A percentile compares a stretch with the other conserved stretches of the same genome.
Evolutionary conservation across 352 stramenopile genomes (phyloP).

Genomic region (Paralagenidium karlingii): DNA sequence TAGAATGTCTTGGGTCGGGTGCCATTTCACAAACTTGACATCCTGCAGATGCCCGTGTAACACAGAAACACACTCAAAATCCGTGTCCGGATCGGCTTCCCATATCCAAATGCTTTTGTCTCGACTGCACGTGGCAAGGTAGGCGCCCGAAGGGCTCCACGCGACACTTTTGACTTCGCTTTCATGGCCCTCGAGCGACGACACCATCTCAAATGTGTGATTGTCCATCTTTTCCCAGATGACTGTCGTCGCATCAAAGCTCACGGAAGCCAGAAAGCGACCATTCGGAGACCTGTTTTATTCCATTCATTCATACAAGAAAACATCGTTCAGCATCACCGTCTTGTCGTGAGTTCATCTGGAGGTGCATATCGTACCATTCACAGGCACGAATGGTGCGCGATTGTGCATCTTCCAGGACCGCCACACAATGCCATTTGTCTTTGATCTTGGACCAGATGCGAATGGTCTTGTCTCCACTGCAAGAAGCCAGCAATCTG

Average conservation of each 20-base stretch:
- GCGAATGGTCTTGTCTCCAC: conserved; percentile 80
- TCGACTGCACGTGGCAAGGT: conserved; percentile 95
- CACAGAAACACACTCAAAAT: conserved; percentile 97
- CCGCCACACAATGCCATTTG: conserved; percentile 84
- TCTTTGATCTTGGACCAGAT: conserved; percentile 44
- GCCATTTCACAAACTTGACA: conserved; percentile 94
- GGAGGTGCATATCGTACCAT: conserved; percentile 76
- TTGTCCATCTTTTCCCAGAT: conserved; percentile 88
- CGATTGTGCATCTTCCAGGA: conserved; percentile 89
- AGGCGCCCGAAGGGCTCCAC: conserved; percentile 88
- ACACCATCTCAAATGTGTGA: conserved; percentile 87
- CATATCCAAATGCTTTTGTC: conserved; percentile 99
- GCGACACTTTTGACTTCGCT: conserved; percentile 96
- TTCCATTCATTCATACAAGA: neutral
- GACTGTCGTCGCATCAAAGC: conserved; percentile 93
- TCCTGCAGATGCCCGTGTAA: conserved; percentile 94
- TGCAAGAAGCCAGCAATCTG: conserved; percentile 81
- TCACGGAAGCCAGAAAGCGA: conserved; percentile 87
- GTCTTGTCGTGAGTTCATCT: conserved; percentile 1
- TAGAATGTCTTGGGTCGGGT: conserved; percentile 75
- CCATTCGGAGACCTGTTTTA: conserved; percentile 48
- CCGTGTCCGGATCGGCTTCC: conserved; percentile 88
- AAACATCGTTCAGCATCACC: conserved; percentile 6
- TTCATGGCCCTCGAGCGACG: conserved; percentile 96
- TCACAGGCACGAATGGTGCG: conserved; percentile 91